phyloP scores from a whole-genome alignment of 306 rosid species.

The Comarum palustre region DNA sequence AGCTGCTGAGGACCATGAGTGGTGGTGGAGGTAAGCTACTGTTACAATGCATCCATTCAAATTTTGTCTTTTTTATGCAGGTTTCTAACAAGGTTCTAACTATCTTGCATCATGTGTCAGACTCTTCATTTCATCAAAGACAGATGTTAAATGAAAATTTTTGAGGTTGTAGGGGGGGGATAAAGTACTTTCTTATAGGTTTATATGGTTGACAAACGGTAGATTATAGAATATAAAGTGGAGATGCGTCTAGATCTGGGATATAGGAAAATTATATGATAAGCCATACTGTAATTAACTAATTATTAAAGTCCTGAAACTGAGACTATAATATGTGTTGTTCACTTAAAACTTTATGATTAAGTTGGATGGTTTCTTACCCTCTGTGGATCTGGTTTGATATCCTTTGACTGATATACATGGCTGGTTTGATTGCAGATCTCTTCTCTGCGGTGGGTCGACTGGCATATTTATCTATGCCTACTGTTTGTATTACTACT shows the following conservation, averaged over 20 bases:
- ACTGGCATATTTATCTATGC: conserved; percentile 57
- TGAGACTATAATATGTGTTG: background rate
- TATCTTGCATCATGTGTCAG: background rate
- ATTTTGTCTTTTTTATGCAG: background rate
- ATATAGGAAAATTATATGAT: background rate
- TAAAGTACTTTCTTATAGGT: background rate
- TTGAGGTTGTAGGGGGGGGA: background rate
- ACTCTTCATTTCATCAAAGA: background rate
- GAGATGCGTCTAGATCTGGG: background rate
- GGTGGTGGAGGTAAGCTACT: conserved; percentile 74
- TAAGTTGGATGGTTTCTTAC: background rate
- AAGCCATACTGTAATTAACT: background rate
- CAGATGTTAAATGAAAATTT: background rate
- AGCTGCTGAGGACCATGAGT: conserved; percentile 71
- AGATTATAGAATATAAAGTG: background rate
- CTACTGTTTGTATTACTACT: conserved; percentile 65
- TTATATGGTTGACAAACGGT: background rate
- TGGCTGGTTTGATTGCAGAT: conserved; percentile 35
- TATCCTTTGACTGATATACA: background rate
- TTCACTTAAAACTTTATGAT: background rate
- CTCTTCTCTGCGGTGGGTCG: conserved; percentile 66
- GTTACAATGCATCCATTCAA: background rate
- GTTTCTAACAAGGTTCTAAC: background rate
- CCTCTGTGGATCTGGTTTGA: background rate
- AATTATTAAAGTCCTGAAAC: background rate